Base-by-base conservation (phyloP, 148 eudicot species). In the Persicaria tinctoria region DNA sequence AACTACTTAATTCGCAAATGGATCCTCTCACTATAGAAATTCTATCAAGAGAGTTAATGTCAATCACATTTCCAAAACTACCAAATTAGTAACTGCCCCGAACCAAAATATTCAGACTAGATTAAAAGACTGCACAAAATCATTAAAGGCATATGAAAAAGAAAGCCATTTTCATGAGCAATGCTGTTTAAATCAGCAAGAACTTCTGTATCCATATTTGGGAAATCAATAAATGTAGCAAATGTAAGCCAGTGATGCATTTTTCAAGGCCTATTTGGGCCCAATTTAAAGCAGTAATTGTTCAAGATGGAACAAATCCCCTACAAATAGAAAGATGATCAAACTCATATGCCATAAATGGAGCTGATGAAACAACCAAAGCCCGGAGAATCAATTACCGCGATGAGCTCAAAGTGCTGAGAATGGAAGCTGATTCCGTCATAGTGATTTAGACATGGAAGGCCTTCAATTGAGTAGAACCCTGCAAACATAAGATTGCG, bases 401-500 rank as follows among this genome's bases (percentile, higher is more conserved):
- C 18, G 70, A 66, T 66, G 5, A 66, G 48, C 47, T 66, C 70
- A 14, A 66, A 66, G 13, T 66, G 70, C 18, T 41, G 47, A 41
- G 70, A 66, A 66, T 66, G 17, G 18, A 66, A 66, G 47, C 47
- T 41, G 14, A 14, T 41, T 66, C 44, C 70, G 18, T 66, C 46
- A 17, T 66, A 41, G 48, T 13, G 20, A 3, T 66, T 66, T 41
- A 38, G 70, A 66, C 70, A 66, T 44, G 46, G 48, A n/a, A 66
- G 14, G 70, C 70, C 48, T 66, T 66, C 70, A 66, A 66, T 44
- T 38, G 70, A 41, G 70, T 66, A 44, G 70, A 66, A 66, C 16
- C 70, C 70, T 12, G 48, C 70, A 66, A 66, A 66, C 47, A 66
- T 18, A 66, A 66, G 70, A 66, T 66, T 66, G 6, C 70, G 18